phyloP scores from a whole-genome alignment of 2,329 filamentous ascomycete genomes.

The Chrysoporthe cubensis region DNA sequence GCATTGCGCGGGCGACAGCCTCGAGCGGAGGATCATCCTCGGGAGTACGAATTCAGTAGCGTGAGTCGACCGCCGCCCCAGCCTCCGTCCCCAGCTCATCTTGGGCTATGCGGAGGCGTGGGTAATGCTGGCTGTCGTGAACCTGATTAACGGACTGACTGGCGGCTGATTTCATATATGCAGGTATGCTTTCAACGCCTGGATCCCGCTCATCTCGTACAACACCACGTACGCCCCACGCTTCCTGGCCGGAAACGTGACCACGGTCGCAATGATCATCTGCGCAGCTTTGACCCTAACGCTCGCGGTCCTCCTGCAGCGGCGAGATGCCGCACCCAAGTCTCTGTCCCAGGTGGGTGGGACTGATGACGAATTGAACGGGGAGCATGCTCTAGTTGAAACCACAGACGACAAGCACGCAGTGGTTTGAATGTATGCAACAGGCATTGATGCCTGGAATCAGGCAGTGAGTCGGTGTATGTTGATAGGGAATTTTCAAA shows the following conservation, averaged over 20 bases:
- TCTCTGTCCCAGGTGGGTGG: not conserved
- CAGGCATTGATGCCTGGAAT: not conserved
- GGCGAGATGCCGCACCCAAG: slow-evolving; percentile 23
- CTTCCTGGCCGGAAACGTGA: slow-evolving; percentile 34
- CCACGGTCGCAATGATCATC: slow-evolving; percentile 33
- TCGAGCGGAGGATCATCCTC: slow-evolving; percentile 34
- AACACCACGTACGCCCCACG: slow-evolving; percentile 34
- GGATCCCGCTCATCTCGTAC: slow-evolving; percentile 35
- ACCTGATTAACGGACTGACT: not conserved
- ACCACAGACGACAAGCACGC: not conserved
- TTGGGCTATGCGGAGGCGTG: no score
- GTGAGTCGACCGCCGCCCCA: slow-evolving; percentile 10
- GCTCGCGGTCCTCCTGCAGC: slow-evolving; percentile 31
- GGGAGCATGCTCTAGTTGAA: not conserved
- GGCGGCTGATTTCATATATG: not conserved
- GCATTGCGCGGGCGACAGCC: slow-evolving; percentile 31
- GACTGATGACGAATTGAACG: not conserved
- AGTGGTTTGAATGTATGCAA: not conserved
- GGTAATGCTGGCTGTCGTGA: not conserved
- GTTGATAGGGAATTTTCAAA: no score
- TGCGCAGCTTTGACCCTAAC: slow-evolving; percentile 33
- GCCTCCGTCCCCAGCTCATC: not conserved
- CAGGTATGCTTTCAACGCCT: slow-evolving; percentile 35
- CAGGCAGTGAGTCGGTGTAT: no score
- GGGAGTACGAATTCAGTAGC: slow-evolving; percentile 35